Base-by-base conservation (phyloP, 768 basidiomycete genomes). In the Clathrus columnatus region DNA sequence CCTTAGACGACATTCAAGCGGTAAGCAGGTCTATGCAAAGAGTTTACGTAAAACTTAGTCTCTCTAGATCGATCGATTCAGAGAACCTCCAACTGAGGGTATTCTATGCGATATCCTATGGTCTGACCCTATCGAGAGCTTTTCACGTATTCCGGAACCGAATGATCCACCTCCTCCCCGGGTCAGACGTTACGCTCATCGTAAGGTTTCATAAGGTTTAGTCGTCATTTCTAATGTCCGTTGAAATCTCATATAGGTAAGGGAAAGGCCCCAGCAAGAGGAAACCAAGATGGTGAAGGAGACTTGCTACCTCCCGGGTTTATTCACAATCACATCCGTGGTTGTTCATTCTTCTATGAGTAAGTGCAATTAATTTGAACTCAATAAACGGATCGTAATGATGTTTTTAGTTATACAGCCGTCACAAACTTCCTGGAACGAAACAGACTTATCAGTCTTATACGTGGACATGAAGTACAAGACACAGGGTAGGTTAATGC, bases 401-500 rank as follows among this genome's bases (percentile, higher is more conserved):
- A 5, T 47, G 50, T 56, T 54, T 43, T 44, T 61, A 82, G 82
- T 7, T 98, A 92, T 64, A 80, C 83, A 21, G 95, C 95, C 4
- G 91, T 91, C 4, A 93, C 91, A 67, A 80, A 87, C 59, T 99
- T 99, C 76, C 76, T 99, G 17, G 91, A 95, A 65, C 79, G 91
- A 45, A 99, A 97, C 64, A 81, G 81, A 48, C 72, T 99, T 8
- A 72, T 99, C n/a, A 89, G 90, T 6, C 84, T 97, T 62, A 94
- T 99, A 59, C 84, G 95, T 26, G 95, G 91, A 14, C 95, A 98
- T 60, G 95, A 98, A 71, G 95, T 92, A 1, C 95, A 98, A 69
- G 94, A 97, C 70, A 87, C 90, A 4, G 94, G 94, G 85, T 93
- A 65, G 51, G 81, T 64, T 7, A 23, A 28, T 2, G 16, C 26